These are phyloP conservation scores for Fusarium buxicola DNA, from an alignment of 2,329 filamentous ascomycete species.

Conservation along the genomic window DNA sequence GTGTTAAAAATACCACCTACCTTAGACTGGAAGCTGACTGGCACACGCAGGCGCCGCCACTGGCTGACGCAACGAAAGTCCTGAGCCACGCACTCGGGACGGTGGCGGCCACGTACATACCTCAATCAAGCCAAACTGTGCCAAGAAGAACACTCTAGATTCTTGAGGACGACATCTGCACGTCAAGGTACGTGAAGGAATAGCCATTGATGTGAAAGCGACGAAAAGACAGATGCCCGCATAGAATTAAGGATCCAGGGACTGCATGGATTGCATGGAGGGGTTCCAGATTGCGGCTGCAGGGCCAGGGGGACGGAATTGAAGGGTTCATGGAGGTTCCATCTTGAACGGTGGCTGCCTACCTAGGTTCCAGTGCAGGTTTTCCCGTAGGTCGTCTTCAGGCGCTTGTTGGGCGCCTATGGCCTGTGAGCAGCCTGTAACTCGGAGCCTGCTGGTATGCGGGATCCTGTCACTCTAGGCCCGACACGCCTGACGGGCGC, in stretches of 20 bases:
- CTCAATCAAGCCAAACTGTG: neutral
- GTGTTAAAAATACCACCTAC: slow-evolving; percentile 15
- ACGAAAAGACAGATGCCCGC: neutral
- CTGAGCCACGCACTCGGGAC: slow-evolving; percentile 40
- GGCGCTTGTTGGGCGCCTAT: slow-evolving; percentile 39
- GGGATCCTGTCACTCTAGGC: slow-evolving; percentile 28
- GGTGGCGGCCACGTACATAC: slow-evolving; percentile 7
- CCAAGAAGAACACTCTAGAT: neutral
- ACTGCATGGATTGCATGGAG: slow-evolving; percentile 13
- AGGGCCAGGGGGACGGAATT: slow-evolving; percentile 28
- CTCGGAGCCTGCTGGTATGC: slow-evolving; percentile 20
- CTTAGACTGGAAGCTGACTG: slow-evolving; percentile 13
- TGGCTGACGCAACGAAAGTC: slow-evolving; percentile 40
- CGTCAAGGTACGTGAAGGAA: neutral
- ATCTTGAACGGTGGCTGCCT: slow-evolving; percentile 13
- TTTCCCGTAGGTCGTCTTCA: slow-evolving; percentile 9
- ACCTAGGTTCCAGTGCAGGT: too few relatives aligned
- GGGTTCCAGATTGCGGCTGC: slow-evolving; percentile 32
- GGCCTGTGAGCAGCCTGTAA: slow-evolving; percentile 21
- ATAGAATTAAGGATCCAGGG: slow-evolving; percentile 19
- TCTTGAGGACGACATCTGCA: neutral
- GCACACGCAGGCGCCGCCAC: slow-evolving; percentile 40
- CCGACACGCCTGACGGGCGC: slow-evolving; percentile 28
- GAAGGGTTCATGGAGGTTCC: slow-evolving; percentile 17
- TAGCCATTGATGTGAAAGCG: neutral